A percentile compares a stretch with the other conserved stretches of the same genome.
Conservation (phyloP, 208 protist genomes). For the Trypanosoma theileri region DNA sequence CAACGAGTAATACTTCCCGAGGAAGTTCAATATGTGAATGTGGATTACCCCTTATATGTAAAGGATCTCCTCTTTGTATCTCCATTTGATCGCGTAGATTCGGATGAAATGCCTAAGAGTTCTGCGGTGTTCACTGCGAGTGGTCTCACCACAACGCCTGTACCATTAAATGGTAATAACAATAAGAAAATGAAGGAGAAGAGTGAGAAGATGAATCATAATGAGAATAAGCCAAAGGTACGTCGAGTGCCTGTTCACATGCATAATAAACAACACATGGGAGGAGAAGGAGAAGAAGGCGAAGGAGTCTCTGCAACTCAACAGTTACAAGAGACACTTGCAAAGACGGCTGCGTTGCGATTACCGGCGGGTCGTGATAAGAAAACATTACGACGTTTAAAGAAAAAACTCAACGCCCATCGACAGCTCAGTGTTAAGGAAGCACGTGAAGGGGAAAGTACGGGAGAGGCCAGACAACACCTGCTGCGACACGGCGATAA, state of each 20-base stretch:
- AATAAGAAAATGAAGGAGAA: too few species aligned
- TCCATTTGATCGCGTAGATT: conserved; percentile 15
- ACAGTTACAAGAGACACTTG: conserved; percentile 22
- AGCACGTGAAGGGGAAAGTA: conserved; percentile 17
- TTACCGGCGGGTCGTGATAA: conserved; percentile 19
- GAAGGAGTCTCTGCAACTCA: conserved; percentile 8
- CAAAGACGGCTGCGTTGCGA: conserved; percentile 14
- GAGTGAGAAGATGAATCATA: too few species aligned
- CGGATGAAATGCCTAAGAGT: too few species aligned
- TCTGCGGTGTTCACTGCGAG: too few species aligned
- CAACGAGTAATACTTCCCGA: conserved; percentile 41
- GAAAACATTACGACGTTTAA: conserved; percentile 24
- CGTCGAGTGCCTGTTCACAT: neutral
- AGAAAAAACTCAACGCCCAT: conserved; percentile 20
- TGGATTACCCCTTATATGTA: conserved; percentile 28
- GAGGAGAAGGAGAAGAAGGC: neutral
- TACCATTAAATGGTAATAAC: too few species aligned
- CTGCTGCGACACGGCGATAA: conserved; percentile 20
- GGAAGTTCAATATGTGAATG: conserved; percentile 24
- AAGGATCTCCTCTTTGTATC: conserved; percentile 30
- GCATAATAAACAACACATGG: conserved; percentile 1
- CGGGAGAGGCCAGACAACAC: conserved; percentile 10
- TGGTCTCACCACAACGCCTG: too few species aligned
- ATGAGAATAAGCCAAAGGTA: too few species aligned
- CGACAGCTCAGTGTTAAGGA: conserved; percentile 20